Conservation (phyloP, 805 yeast species). For the Ascoidea asiatica region DNA sequence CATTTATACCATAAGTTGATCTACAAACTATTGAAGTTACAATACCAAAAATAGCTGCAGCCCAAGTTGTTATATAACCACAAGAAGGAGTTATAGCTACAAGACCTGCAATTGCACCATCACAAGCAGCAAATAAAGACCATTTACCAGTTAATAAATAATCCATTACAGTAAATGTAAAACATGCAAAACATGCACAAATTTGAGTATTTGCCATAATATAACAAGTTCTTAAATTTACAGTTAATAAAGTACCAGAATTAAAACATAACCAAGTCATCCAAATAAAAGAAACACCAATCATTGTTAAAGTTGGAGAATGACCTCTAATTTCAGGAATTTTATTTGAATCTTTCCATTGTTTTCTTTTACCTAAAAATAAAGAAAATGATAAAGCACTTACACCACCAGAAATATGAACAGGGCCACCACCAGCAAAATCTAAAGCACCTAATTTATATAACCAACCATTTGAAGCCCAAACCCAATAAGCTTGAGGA, state of each 20-base stretch:
- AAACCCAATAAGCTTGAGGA: conserved; percentile 92
- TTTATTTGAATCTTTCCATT: conserved; percentile 43
- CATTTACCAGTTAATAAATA: conserved; percentile 79
- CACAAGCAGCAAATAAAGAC: conserved; percentile 91
- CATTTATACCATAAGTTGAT: conserved; percentile 79
- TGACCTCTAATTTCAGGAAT: not conserved
- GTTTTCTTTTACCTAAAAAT: conserved; percentile 62
- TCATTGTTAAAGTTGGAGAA: not conserved
- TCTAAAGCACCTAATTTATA: conserved; percentile 83
- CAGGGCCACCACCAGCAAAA: conserved; percentile 98
- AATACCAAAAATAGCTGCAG: conserved; percentile 74
- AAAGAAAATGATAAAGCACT: conserved; percentile 81
- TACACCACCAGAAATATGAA: conserved; percentile 83
- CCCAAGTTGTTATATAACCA: conserved; percentile 86
- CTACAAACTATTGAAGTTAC: conserved; percentile 77
- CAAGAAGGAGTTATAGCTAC: conserved; percentile 96
- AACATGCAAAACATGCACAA: conserved; percentile 81
- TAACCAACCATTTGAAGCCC: conserved; percentile 95
- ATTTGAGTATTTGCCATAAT: conserved; percentile 87
- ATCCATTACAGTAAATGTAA: conserved; percentile 87
- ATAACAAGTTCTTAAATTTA: conserved; percentile 72
- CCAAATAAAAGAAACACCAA: conserved; percentile 41
- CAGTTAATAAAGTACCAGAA: conserved; percentile 77
- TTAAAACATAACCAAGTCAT: conserved; percentile 96
- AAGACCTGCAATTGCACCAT: conserved; percentile 89